Base-by-base conservation (phyloP, 2,329 filamentous ascomycete species). In the Tolypocladium pustulatum region DNA sequence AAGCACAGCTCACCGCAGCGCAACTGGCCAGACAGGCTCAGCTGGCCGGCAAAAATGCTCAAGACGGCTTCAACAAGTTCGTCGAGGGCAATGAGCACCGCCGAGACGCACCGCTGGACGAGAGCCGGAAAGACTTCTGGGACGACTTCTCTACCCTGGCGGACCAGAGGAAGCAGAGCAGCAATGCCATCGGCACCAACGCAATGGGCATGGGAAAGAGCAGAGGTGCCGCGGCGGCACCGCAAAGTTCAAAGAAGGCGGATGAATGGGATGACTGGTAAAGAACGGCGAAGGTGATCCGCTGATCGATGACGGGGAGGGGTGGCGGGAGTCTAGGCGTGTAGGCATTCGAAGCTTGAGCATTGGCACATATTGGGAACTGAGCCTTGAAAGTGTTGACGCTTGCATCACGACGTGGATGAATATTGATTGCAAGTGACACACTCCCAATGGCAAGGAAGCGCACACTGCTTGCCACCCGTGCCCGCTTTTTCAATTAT, bases 41-140 rank as follows among this genome's bases (percentile, higher is more conserved):
- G 83, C 68, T 84, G 77, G 87, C 89, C 17, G 87, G 89, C 34
- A 86, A 85, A 67, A 86, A 80, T 57, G 90, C 92, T 0, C 87
- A 90, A 58, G 89, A 94, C 9, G 83, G 86, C 46, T 88, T 97
- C 75, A 90, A 81, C 69, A 85, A 87, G 56, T 97, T 97, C 67
- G 91, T 97, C 57, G 94, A 97, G 70, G 90, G 89, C 3, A 81
- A 82, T 20, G 75, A 79, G 27, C 66, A 67, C 57, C 61, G 64
- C 60, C 68, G 74, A 59, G 69, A 73, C 59, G 74, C 68, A 57
- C 76, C 72, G 58, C 67, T 84, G 56, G 79, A 86, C 67, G 79
- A 78, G 80, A 88, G 72, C 82, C 89, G 87, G 73, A 88, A 88
- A 70, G 88, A 89, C 65, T 96, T 96, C 74, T 97, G 92, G 92